Percentiles rank a stretch among this genome's conserved stretches.
phyloP scores from a whole-genome alignment of 495 filamentous ascomycete genomes.

The Cercophora newfieldiana region DNA sequence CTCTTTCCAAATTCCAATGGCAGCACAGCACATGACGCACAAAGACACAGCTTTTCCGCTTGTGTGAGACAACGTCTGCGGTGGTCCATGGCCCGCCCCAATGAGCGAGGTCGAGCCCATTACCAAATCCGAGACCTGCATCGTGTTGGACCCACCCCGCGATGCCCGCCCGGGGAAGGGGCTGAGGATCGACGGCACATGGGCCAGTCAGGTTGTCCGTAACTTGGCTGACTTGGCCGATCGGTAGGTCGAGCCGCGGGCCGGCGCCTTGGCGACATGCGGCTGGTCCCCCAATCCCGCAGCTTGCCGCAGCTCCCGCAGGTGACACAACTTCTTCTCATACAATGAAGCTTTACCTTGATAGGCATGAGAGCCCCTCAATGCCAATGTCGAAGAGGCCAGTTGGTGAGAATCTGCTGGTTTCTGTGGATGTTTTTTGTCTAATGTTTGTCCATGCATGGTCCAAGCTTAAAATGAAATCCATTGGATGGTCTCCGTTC shows the following conservation, averaged over 20 bases:
- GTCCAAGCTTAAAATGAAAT: too few relatives aligned
- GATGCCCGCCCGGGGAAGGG: not conserved
- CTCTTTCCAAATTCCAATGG: slow-evolving; percentile 9
- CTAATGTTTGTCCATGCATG: too few relatives aligned
- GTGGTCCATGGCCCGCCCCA: not conserved
- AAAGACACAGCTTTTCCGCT: not conserved
- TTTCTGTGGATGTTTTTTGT: too few relatives aligned
- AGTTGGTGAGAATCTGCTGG: too few relatives aligned
- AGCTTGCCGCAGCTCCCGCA: not conserved
- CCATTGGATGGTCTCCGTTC: too few relatives aligned
- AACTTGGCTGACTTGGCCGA: not conserved
- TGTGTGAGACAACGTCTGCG: slow-evolving; percentile 1
- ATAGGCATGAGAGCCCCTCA: too few relatives aligned
- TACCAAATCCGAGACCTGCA: slow-evolving; percentile 7
- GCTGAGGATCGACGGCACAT: not conserved
- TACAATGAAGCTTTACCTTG: too few relatives aligned
- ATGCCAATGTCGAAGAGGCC: too few relatives aligned
- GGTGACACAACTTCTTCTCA: too few relatives aligned
- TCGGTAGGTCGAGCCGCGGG: not conserved
- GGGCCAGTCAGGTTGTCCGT: not conserved
- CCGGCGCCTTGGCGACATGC: slow-evolving; percentile 1
- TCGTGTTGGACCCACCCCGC: not conserved
- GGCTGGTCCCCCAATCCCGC: not conserved
- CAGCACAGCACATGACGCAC: slow-evolving; percentile 4
- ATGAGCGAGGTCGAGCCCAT: not conserved